These are phyloP conservation scores for Kodamaea suecica DNA, from an alignment of 1,139 yeast genomes.

Conservation along the genomic window DNA sequence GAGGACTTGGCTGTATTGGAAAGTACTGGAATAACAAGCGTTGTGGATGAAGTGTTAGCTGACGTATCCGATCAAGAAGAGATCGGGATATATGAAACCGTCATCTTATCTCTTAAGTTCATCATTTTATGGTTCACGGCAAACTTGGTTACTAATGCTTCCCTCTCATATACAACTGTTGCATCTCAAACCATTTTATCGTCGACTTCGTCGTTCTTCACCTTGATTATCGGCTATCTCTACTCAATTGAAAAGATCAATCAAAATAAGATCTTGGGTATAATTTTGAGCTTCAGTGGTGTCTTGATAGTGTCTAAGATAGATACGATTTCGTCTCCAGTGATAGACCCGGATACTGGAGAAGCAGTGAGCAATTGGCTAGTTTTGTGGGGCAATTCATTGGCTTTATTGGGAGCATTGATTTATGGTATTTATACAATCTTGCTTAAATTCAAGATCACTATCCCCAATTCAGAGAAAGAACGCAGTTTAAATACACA, in stretches of 20 bases:
- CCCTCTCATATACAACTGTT: constrained; percentile 83
- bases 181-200: constrained; percentile 91
- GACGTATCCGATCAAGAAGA: constrained; percentile 14
- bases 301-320: constrained; percentile 72
- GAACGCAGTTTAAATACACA: constrained; percentile 80
- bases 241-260: constrained; percentile 71
- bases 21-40: constrained; percentile 13
- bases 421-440: constrained; percentile 93
- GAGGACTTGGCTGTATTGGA: constrained; percentile 20
- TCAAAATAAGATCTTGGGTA: constrained; percentile 61
- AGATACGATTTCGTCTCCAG: constrained; percentile 29
- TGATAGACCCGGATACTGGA: constrained; percentile 25
- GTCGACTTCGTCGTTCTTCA: constrained; percentile 90
- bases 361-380: constrained; percentile 28
- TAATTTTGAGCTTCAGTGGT: constrained; percentile 71
- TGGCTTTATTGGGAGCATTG: constrained; percentile 81
- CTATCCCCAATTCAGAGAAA: constrained; percentile 41
- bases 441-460: constrained; percentile 65
- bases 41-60: constrained; percentile 5
- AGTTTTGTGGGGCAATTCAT: constrained; percentile 67
- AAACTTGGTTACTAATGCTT: constrained; percentile 83
- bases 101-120: constrained; percentile 70
- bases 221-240: constrained; percentile 75
- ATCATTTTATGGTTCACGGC: constrained; percentile 88
- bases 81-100: constrained; percentile 45